Conservation (phyloP, 345 rosid genomes). For the Salix suchowensis region DNA sequence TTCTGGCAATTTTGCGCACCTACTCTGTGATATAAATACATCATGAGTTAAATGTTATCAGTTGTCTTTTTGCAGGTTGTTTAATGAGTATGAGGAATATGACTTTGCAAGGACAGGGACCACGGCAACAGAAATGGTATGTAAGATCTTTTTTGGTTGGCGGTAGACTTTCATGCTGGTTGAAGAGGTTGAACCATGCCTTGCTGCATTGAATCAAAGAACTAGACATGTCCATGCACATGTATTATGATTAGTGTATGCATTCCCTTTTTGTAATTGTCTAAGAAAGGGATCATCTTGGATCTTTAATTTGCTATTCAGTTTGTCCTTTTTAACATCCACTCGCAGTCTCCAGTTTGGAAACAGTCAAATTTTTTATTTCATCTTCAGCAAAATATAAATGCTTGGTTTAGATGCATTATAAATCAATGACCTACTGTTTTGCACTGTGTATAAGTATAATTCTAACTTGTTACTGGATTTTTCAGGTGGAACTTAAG, state of each 20-base stretch:
- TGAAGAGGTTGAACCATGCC: neutral
- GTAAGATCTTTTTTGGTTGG: neutral
- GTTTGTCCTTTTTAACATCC: neutral
- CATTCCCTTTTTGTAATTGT: neutral
- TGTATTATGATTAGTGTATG: neutral
- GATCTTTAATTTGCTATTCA: neutral
- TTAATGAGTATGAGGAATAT: constrained; percentile 68
- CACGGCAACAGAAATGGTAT: constrained; percentile 67
- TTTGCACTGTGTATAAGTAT: too few species aligned
- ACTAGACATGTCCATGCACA: neutral
- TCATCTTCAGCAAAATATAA: neutral
- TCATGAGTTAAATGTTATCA: neutral
- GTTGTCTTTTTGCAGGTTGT: constrained; percentile 45
- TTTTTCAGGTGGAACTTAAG: constrained; percentile 64
- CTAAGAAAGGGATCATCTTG: neutral
- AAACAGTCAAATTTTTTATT: neutral
- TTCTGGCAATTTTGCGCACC: neutral
- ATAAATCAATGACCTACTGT: neutral
- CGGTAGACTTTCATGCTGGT: neutral
- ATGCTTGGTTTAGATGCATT: neutral
- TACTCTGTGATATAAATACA: neutral
- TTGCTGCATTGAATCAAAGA: neutral
- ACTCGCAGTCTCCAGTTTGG: neutral
- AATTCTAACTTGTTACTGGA: neutral
- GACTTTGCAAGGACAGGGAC: constrained; percentile 90